Base-by-base conservation (phyloP, 805 yeast genomes). In the Saturnispora saitoi region DNA sequence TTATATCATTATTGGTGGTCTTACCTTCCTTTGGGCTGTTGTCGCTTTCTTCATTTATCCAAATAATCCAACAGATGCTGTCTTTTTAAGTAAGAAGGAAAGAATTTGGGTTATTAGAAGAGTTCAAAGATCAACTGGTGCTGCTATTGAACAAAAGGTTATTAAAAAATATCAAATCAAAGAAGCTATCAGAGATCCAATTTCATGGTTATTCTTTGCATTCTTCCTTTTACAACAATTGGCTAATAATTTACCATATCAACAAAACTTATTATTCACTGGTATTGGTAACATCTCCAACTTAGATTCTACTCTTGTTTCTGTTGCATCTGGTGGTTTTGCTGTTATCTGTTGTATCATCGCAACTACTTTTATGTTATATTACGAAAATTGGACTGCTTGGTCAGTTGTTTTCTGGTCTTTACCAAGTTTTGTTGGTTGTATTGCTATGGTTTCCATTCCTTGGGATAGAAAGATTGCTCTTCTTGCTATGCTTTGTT, bases 1-100 rank as follows among this genome's bases (percentile, higher is more conserved):
- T 67, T 80, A 51, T 73, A 69, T 62, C 66, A 78, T 77, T 40
- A 66, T 75, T 44, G 85, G 83, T 43, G 72, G 76, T 15, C 53
- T 76, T 22, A 73, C 83, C 0, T 62, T 76, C 31, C 26, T 72
- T 19, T 47, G 68, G 14, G 55, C 70, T 4, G 42, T 67, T 4
- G 32, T 64, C 6, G 56, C 69, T 7, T 57, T 58, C 51, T 66
- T 70, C 50, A 45, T 69, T 20, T 77, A 74, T 53, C 85, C 84
- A 31, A 69, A 72, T 51, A 75, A 76, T 55, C 83, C 83, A 20
- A 60, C 76, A 1, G 68, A 64, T 47, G 75, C 77, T 6, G 65
- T 58, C 54, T 72, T 75, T 54, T 64, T 79, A 45, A 49, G 72
- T 3, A 59, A 58, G 20, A 63, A 52, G 39, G 53, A 52, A 51